Conservation (phyloP, 1,284 basidiomycete species). For the Volvariella surrecta region DNA sequence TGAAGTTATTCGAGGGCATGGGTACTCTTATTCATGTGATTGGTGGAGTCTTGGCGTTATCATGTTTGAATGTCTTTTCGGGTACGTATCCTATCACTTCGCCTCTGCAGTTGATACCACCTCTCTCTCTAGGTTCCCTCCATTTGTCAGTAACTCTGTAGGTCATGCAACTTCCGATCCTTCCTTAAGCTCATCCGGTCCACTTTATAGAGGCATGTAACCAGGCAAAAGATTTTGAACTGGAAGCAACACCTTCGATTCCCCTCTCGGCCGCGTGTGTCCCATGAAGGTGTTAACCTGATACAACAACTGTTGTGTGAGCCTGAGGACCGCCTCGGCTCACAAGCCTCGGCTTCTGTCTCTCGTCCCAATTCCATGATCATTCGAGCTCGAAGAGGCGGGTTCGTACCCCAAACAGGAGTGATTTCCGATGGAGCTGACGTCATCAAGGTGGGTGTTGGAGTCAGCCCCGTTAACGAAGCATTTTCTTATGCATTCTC, state of each 20-base stretch:
- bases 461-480: conserved; percentile 8
- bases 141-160: conserved; percentile 88
- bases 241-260: conserved; percentile 88
- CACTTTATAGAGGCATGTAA: conserved; percentile 65
- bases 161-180: conserved; percentile 17
- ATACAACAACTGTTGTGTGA: conserved; percentile 89
- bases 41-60: conserved; percentile 98
- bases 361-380: conserved; percentile 73
- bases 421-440: conserved; percentile 71
- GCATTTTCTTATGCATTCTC: conserved; percentile 8
- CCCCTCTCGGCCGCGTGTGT: conserved; percentile 77
- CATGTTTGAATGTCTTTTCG: conserved; percentile 85
- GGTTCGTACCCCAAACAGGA: conserved; percentile 48
- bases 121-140: conserved; percentile 79
- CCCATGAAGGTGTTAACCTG: conserved; percentile 79
- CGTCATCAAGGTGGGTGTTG: conserved; percentile 65
- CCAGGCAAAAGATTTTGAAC: conserved; percentile 87
- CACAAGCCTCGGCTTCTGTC: conserved; percentile 56
- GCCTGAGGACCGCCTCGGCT: conserved; percentile 87
- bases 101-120: conserved; percentile 10
- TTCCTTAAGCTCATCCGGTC: conserved; percentile 7
- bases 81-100: conserved; percentile 39
- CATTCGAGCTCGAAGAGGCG: conserved; percentile 65
- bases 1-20: conserved; percentile 89
- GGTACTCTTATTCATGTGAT: conserved; percentile 92